A percentile compares a stretch with the other conserved stretches of the same genome.
These are phyloP conservation scores for Chlorella vulgaris DNA, from an alignment of 139 green algal genomes.

Conservation along the genomic window DNA sequence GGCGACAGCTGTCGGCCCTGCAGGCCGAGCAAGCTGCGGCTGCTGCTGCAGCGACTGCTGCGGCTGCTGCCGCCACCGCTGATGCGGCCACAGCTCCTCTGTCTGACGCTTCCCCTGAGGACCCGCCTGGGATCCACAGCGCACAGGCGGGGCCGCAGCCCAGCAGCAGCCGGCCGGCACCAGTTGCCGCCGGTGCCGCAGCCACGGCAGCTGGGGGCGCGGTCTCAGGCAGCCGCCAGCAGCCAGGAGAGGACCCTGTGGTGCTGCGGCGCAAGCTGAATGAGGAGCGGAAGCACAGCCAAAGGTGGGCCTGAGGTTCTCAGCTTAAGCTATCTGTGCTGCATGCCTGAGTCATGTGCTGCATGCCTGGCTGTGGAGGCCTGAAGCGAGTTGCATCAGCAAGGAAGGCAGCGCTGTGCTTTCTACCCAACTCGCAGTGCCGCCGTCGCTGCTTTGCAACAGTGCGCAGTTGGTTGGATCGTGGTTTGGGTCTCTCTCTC, in stretches of 20 bases:
- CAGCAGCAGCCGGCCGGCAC: not conserved
- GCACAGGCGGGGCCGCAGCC: not conserved
- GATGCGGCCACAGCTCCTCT: not conserved
- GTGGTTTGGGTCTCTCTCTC: no score
- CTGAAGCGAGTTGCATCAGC: no score
- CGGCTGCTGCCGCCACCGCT: not conserved
- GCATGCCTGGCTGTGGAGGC: no score
- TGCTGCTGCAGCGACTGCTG: not conserved
- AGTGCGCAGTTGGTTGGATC: no score
- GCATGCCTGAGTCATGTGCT: no score
- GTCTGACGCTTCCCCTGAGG: not conserved
- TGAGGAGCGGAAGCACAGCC: not conserved
- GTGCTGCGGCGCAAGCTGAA: slow-evolving; percentile 9
- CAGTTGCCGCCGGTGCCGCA: no score
- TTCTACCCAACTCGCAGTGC: no score
- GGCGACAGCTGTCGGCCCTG: not conserved
- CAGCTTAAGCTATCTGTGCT: no score
- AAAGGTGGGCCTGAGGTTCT: not conserved
- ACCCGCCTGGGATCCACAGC: not conserved
- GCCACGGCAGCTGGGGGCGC: not conserved
- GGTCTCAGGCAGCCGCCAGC: not conserved
- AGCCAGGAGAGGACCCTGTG: not conserved
- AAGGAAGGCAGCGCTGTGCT: no score
- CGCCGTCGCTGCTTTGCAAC: no score
- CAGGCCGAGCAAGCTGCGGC: not conserved